phyloP scores from a whole-genome alignment of 2,329 filamentous ascomycete species.

The Akanthomyces dipterigenus region DNA sequence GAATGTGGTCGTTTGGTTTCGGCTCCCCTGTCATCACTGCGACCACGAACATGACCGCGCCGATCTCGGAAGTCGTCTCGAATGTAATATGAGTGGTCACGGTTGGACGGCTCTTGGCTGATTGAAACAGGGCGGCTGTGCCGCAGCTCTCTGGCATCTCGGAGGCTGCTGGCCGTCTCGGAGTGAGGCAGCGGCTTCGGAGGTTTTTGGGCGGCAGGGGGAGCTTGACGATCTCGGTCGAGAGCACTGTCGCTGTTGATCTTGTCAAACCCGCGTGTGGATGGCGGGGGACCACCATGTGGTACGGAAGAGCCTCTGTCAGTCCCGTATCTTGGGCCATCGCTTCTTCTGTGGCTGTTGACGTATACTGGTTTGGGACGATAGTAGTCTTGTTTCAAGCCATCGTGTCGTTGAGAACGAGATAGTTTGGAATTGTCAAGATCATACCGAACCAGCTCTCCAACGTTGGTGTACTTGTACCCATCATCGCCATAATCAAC shows the following conservation, averaged over 20 bases:
- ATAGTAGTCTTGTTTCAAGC: conserved; percentile 47
- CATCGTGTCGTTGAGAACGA: conserved; percentile 42
- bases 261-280: conserved; percentile 65
- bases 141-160: conserved; percentile 19
- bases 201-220: conserved; percentile 34
- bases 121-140: conserved; percentile 43
- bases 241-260: conserved; percentile 50
- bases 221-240: conserved; percentile 25
- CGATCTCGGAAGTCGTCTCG: conserved; percentile 41
- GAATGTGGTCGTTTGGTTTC: conserved; percentile 22
- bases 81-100: conserved; percentile 42
- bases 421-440: conserved; percentile 44
- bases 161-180: conserved; percentile 13
- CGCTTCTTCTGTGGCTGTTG: conserved; percentile 32
- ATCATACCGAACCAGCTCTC: conserved; percentile 56
- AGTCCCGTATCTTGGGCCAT: neutral
- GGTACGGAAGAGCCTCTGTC: conserved; percentile 27
- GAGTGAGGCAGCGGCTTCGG: conserved; percentile 21
- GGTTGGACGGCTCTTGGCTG: conserved; percentile 44
- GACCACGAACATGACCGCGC: conserved; percentile 34
- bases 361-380: conserved; percentile 49
- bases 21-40: conserved; percentile 18
- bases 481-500: conserved; percentile 52
- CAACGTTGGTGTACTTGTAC: conserved; percentile 58
- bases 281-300: conserved; percentile 54